phyloP scores from a whole-genome alignment of 2,329 filamentous ascomycete genomes.

The Colletotrichum lindemuthianum region DNA sequence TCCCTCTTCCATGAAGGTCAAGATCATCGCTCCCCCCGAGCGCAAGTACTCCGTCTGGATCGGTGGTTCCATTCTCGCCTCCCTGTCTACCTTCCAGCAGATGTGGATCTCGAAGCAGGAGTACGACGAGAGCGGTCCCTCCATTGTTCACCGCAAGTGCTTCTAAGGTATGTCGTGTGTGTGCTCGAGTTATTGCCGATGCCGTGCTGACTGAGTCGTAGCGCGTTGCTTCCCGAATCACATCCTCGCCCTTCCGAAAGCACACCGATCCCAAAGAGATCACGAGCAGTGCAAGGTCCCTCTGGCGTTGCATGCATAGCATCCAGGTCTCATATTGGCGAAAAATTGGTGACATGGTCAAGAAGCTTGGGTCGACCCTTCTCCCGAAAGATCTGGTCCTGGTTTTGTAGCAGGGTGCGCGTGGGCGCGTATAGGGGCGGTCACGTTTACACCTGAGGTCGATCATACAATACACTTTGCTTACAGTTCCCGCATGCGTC shows the following conservation, averaged over 20 bases:
- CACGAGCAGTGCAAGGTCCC: constrained; percentile 55
- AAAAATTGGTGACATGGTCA: constrained; percentile 68
- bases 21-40: constrained; percentile 99
- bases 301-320: constrained; percentile 58
- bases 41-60: constrained; percentile 99
- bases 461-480: constrained; percentile 66
- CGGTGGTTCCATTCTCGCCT: constrained; percentile 99
- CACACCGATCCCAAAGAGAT: constrained; percentile 57
- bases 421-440: constrained; percentile 58
- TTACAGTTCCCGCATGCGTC: constrained; percentile 38
- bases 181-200: neutral
- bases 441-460: constrained; percentile 63
- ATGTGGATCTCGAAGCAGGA: constrained; percentile 99
- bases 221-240: constrained; percentile 31
- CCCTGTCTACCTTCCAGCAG: constrained; percentile 99
- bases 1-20: constrained; percentile 99
- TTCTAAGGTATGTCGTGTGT: constrained; percentile 80
- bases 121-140: constrained; percentile 99
- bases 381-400: constrained; percentile 58
- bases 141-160: constrained; percentile 99
- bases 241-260: constrained; percentile 47
- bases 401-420: constrained; percentile 62
- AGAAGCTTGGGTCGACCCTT: constrained; percentile 61
- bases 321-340: constrained; percentile 65
- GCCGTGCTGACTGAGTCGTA: neutral